phyloP scores from a whole-genome alignment of 192 early-diverging fungal species.

The Dispira simplex region DNA sequence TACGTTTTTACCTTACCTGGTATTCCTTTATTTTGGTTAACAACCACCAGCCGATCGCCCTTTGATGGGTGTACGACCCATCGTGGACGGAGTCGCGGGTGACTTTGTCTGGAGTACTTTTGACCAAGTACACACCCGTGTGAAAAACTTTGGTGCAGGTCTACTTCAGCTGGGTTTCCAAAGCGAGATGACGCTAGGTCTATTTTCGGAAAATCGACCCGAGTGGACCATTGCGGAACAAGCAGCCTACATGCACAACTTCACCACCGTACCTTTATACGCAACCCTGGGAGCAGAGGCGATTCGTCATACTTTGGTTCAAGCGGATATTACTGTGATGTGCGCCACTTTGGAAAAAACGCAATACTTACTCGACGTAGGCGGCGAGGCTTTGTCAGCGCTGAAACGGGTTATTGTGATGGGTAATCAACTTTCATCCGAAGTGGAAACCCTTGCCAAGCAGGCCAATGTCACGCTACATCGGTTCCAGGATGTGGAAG shows the following conservation, averaged over 20 bases:
- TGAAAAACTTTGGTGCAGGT: too few species aligned
- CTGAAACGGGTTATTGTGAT: slow-evolving; percentile 62
- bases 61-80: too few species aligned
- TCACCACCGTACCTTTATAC: slow-evolving; percentile 64
- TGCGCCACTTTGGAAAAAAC: slow-evolving; percentile 45
- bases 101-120: too few species aligned
- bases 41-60: too few species aligned
- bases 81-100: too few species aligned
- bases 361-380: slow-evolving; percentile 36
- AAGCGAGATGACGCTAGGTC: slow-evolving; percentile 31
- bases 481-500: slow-evolving; percentile 42
- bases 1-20: too few species aligned
- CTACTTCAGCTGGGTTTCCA: too few species aligned
- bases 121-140: too few species aligned
- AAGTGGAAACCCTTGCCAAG: slow-evolving; percentile 20
- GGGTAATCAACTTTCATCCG: slow-evolving; percentile 32
- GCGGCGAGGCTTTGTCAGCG: slow-evolving; percentile 33
- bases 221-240: slow-evolving; percentile 64
- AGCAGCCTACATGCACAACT: slow-evolving; percentile 42
- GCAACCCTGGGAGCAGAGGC: slow-evolving; percentile 79
- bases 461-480: slow-evolving; percentile 37
- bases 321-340: slow-evolving; percentile 56
- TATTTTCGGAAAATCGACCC: slow-evolving; percentile 63
- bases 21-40: too few species aligned
- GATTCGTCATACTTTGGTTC: slow-evolving; percentile 71